Percentiles rank a stretch among this genome's conserved stretches.
Evolutionary conservation across 1,284 basidiomycete species (phyloP).

Genomic region (Trametes pubescens): DNA sequence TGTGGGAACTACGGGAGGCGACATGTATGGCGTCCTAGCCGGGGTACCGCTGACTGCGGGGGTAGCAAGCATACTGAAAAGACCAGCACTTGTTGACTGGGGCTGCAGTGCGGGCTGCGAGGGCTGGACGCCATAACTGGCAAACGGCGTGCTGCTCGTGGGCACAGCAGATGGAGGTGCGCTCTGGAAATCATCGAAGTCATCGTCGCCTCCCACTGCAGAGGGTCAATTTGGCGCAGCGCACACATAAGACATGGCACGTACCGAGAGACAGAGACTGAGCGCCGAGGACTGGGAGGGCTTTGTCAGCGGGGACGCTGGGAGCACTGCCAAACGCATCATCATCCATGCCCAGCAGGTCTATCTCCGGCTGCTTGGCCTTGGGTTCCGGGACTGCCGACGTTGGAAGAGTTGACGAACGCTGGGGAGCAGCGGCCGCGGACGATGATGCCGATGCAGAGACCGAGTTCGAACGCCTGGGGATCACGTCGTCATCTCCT

Average conservation of each 20-base stretch:
- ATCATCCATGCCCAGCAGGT: constrained; percentile 71
- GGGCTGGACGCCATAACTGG: constrained; percentile 31
- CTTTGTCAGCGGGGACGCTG: constrained; percentile 57
- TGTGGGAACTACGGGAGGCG: constrained; percentile 29
- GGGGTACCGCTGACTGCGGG: constrained; percentile 18
- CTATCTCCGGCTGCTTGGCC: constrained; percentile 47
- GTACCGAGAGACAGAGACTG: constrained; percentile 52
- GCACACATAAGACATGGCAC: background rate
- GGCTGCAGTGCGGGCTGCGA: constrained; percentile 30
- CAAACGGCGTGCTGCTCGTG: constrained; percentile 45
- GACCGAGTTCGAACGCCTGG: constrained; percentile 51
- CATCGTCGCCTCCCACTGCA: constrained; percentile 63
- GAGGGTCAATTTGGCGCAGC: background rate
- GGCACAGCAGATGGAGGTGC: constrained; percentile 61
- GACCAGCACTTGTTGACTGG: constrained; percentile 20
- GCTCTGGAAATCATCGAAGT: constrained; percentile 92
- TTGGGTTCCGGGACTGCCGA: constrained; percentile 53
- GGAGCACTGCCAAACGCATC: constrained; percentile 54
- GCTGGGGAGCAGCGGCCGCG: constrained; percentile 38
- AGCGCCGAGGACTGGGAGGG: constrained; percentile 55
- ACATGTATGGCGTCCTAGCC: constrained; percentile 34
- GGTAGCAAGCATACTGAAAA: constrained; percentile 38
- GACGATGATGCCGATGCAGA: constrained; percentile 34
- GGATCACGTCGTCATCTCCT: constrained; percentile 85
- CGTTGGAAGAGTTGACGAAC: constrained; percentile 52